phyloP scores from a whole-genome alignment of 305 asterid species.

The Rubia peregrina region DNA sequence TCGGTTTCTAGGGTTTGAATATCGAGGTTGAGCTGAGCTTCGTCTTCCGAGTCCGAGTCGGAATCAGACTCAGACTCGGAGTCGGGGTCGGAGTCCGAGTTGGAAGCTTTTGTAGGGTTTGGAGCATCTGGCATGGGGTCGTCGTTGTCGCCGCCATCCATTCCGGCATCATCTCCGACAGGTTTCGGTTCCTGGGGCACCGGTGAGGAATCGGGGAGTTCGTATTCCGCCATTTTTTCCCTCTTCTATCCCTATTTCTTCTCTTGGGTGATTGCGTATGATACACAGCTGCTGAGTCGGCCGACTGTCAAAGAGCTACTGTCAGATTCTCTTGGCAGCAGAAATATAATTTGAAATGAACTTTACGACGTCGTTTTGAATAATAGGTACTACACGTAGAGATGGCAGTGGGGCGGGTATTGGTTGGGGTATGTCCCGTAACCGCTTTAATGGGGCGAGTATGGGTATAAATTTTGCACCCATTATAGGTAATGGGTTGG shows the following conservation, averaged over 20 bases:
- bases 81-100: constrained; percentile 29
- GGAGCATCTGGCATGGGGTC: constrained; percentile 46
- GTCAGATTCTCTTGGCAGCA: too few species aligned
- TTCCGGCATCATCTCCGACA: constrained; percentile 23
- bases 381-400: too few species aligned
- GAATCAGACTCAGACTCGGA: constrained; percentile 43
- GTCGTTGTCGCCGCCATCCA: constrained; percentile 21
- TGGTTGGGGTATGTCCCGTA: too few species aligned
- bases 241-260: background rate
- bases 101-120: constrained; percentile 25
- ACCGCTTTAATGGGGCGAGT: too few species aligned
- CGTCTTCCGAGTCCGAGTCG: constrained; percentile 55
- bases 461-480: too few species aligned
- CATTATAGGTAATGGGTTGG: too few species aligned
- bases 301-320: too few species aligned
- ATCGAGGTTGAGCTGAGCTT: constrained; percentile 48
- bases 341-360: too few species aligned
- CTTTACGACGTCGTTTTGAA: too few species aligned
- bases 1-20: constrained; percentile 51
- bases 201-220: constrained; percentile 13
- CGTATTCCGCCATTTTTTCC: constrained; percentile 16
- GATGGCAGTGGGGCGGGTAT: too few species aligned
- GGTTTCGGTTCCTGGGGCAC: background rate
- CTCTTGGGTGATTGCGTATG: background rate
- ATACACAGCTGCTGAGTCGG: background rate